phyloP scores from a whole-genome alignment of 2,329 filamentous ascomycete species.

The Westerdykella ornata region DNA sequence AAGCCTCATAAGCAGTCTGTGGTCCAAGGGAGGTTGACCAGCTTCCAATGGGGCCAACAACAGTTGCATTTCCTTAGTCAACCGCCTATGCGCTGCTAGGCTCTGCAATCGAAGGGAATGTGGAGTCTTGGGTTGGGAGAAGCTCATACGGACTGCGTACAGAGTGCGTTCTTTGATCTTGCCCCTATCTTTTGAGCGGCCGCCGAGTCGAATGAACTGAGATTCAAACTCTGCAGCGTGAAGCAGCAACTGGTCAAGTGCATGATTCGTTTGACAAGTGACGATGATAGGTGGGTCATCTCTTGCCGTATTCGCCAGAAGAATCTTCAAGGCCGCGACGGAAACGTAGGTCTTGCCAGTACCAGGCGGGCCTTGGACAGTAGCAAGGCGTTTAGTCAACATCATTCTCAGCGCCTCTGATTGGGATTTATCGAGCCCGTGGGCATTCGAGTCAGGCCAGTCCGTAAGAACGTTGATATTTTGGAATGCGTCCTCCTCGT shows the following conservation, averaged over 20 bases:
- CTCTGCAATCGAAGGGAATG: conserved; percentile 40
- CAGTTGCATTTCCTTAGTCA: conserved; percentile 17
- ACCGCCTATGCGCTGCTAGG: conserved; percentile 37
- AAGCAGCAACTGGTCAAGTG: conserved; percentile 71
- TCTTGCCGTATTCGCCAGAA: conserved; percentile 52
- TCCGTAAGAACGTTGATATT: conserved; percentile 50
- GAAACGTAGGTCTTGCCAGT: conserved; percentile 80
- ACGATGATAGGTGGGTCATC: conserved; percentile 66
- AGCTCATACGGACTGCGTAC: conserved; percentile 50
- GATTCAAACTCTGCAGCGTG: conserved; percentile 57
- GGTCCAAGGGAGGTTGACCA: conserved; percentile 40
- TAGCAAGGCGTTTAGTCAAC: conserved; percentile 62
- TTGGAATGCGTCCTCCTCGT: conserved; percentile 34
- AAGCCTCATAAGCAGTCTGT: conserved; percentile 48
- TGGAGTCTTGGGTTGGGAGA: conserved; percentile 15
- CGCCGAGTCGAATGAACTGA: conserved; percentile 61
- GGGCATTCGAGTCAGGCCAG: conserved; percentile 47
- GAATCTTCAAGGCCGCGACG: conserved; percentile 59
- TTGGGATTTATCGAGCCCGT: conserved; percentile 64
- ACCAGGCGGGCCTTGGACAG: conserved; percentile 77
- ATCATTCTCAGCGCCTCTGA: conserved; percentile 61
- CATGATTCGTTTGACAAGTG: conserved; percentile 84
- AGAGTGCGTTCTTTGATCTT: conserved; percentile 60
- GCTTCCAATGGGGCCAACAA: conserved; percentile 20
- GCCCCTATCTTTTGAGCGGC: conserved; percentile 58